phyloP scores from a whole-genome alignment of 345 rosid genomes.

The Abelmoschus esculentus region DNA sequence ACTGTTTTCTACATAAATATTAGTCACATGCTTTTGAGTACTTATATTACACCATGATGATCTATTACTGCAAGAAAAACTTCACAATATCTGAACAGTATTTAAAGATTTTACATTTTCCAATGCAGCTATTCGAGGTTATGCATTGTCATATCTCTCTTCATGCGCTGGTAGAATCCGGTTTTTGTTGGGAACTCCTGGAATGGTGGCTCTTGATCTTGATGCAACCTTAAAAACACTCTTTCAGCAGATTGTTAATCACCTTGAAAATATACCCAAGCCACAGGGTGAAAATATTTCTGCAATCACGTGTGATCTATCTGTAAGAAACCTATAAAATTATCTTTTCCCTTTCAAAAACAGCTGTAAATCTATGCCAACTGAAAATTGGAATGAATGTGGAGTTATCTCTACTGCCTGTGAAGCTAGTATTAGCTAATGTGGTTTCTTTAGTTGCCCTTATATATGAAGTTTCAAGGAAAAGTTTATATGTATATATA shows the following conservation, averaged over 20 bases:
- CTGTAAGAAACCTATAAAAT: slow-evolving; percentile 52
- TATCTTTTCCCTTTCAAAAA: neutral
- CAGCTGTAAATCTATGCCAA: neutral
- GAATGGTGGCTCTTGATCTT: slow-evolving; percentile 97
- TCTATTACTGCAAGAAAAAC: neutral
- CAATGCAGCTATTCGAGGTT: slow-evolving; percentile 93
- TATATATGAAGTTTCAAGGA: neutral
- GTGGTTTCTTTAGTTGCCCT: no score
- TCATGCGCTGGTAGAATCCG: slow-evolving; percentile 95
- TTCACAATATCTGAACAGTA: slow-evolving; percentile 1
- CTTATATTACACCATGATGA: neutral
- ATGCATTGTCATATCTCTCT: slow-evolving; percentile 96
- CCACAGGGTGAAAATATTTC: slow-evolving; percentile 83
- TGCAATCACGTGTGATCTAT: slow-evolving; percentile 80
- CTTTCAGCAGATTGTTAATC: slow-evolving; percentile 76
- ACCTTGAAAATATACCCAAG: slow-evolving; percentile 84
- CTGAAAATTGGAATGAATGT: neutral
- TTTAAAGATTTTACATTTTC: slow-evolving; percentile 19
- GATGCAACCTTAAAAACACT: slow-evolving; percentile 81
- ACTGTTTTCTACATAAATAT: neutral
- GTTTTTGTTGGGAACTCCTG: slow-evolving; percentile 87
- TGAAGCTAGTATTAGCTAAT: no score
- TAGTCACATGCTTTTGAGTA: neutral
- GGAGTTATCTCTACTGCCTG: neutral
- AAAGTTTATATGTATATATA: neutral